Conservation (phyloP, 192 early-diverging fungal genomes). For the Kappamyces sp. region DNA sequence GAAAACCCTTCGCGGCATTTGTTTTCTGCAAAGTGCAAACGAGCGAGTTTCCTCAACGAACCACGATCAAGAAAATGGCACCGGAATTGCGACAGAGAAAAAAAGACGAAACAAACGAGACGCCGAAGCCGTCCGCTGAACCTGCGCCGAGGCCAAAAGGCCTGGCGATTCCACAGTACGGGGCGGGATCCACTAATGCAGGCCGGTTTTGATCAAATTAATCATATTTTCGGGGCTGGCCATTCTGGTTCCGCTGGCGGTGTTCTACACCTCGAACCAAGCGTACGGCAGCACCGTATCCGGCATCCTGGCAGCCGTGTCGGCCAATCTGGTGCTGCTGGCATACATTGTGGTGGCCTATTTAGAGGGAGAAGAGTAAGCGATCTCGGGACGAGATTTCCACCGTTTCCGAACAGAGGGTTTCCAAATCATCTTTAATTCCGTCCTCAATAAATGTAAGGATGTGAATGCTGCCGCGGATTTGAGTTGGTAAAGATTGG, state of each 20-base stretch:
- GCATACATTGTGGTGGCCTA: conserved; percentile 7
- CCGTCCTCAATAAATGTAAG: too few species aligned
- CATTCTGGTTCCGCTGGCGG: background rate
- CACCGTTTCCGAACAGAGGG: background rate
- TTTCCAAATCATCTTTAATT: too few species aligned
- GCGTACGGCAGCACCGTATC: conserved; percentile 4
- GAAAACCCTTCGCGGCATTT: background rate
- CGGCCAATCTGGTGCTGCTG: conserved; percentile 15
- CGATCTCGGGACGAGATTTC: background rate
- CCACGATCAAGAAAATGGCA: too few species aligned
- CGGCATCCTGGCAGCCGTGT: conserved; percentile 9
- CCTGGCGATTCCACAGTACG: too few species aligned
- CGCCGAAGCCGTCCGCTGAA: too few species aligned
- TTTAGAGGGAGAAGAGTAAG: conserved; percentile 11
- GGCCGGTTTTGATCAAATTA: conserved; percentile 7
- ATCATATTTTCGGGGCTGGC: conserved; percentile 10
- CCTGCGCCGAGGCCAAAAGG: too few species aligned
- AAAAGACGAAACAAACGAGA: too few species aligned
- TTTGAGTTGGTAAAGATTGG: too few species aligned
- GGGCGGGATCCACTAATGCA: background rate
- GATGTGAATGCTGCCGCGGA: too few species aligned
- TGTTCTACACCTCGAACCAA: conserved; percentile 5
- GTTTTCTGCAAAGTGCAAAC: too few species aligned
- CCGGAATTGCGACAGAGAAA: too few species aligned
- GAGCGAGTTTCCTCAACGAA: too few species aligned